Base-by-base conservation (phyloP, 2,329 filamentous ascomycete species). In the Alternaria viburni region DNA sequence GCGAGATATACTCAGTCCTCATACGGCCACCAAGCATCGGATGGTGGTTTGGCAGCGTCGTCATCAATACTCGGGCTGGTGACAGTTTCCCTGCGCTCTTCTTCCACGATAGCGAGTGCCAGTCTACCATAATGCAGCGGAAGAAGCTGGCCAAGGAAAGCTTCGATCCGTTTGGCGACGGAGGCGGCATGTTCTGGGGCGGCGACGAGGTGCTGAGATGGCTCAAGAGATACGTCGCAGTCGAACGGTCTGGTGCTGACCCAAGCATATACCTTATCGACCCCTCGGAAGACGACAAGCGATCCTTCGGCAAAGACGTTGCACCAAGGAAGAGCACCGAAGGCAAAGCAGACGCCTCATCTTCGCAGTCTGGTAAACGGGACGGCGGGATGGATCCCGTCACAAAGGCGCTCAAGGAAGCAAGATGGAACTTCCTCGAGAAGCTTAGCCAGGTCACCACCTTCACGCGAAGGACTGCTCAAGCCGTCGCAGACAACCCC, bases 371-470 rank as follows among this genome's bases (percentile, higher is more conserved):
- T 25, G 69, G 66, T 10, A 79, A 83, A 69, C 80, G 84, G 61
- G 92, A 95, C 72, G 92, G 88, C 2, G 87, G 89, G 54, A 96
- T 97, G 92, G 95, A 99, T 74, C 94, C 95, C 0, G 88, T 99
- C 52, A 92, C 92, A 69, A 97, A 97, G 79, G 92, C 94, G 49
- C 86, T 98, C 69, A 98, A 97, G 78, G 94, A 98, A 79, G 93
- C 95, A 0, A 89, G 94, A 32, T 99, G 96, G 96, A 97, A 93
- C 69, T 90, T 99, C 60, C 88, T 99, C 83, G 96, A 99, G 80
- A 96, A 96, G 79, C 91, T 99, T 74, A 97, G 93, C 81, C 96
- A 97, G 78, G 96, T 99, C 50, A 99, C 96, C 1, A 98, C 93
- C 0, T 97, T 99, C 74, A 97, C 96, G 0, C 85, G 94, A 59